Base-by-base conservation (phyloP, 306 rosid genomes). In the Medicago lupulina region DNA sequence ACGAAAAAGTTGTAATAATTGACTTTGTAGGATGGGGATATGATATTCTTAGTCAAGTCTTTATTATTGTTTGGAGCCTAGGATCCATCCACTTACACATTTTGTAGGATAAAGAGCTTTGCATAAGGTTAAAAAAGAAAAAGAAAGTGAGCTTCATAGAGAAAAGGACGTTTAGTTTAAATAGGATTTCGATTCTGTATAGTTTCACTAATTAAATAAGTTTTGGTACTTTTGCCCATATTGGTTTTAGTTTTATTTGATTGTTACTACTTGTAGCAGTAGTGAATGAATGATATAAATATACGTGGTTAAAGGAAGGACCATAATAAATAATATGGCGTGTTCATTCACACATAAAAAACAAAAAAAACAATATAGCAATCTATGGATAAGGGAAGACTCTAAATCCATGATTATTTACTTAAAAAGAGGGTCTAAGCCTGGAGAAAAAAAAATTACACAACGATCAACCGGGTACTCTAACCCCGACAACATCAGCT, bases 1-100 rank as follows among this genome's bases (percentile, higher is more conserved):
- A 39, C 59, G 73, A 78, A 82, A 82, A 82, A 78, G 86, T 46
- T 60, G 73, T 70, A 73, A 82, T 77, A 78, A 78, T 73, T 73
- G 72, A 78, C 76, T 73, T 55, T 51, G 23, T 41, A 47, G 19
- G 49, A 25, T 15, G 8, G 4, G 46, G 28, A 41, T 28, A 12
- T 75, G 80, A 39, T 80, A 57, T 74, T 67, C 49, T 10, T 76
- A 53, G 46, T 38, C 66, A 77, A 66, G 80, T 73, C 63, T 67
- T 60, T 51, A 41, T 70, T 81, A 66, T 73, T 77, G 76, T 74
- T 61, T 41, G 12, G 50, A 44, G 47, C 80, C 70, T 83, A 69
- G 83, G 80, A 83, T 78, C 78, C 85, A 67, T 51, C 85, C 64
- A 65, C 69, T 51, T 47, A 10, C 38, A 47, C 18, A 17, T 57